Evolutionary conservation across 2,329 filamentous ascomycete species (phyloP), one percentile per base, ranked within the genome.

Genomic region (Cladophialophora carrionii): DNA sequence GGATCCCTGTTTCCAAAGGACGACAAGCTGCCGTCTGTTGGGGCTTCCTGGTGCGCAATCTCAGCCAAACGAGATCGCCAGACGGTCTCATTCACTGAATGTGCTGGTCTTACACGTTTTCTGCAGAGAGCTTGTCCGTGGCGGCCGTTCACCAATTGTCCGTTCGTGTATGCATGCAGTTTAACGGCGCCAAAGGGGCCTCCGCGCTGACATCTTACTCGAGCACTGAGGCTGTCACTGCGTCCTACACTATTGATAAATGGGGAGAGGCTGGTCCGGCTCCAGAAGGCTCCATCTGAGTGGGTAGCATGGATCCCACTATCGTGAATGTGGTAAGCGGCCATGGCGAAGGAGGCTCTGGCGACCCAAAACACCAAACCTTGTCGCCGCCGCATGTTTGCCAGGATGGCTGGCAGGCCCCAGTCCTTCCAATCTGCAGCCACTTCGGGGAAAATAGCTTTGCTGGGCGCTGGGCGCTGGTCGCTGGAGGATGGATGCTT

Each of bases 341-440:
- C 37, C 57, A 57, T 49, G 46, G 56, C 41, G 49, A 49, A 66
- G 65, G 65, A 67, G 65, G 65, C 65, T 67, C 61, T 61, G 46
- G 62, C 65, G 61, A 53, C 61, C 65, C 43, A 67, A 63, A 49
- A 48, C 49, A 51, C 53, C 52, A 41, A 63, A 57, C n/a, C 43
- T 52, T 59, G 56, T 63, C 51, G 59, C 56, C 8, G 55, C 48
- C 26, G 56, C 46, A 63, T 60, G 31, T 53, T 37, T 64, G 55
- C 61, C 53, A 64, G 64, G 64, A 67, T 67, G 65, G 65, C 65
- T 64, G 65, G 65, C 58, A 62, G 48, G 57, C 59, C 31, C 48
- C 48, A 43, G 63, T 49, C 63, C 51, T 51, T 43, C 56, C 62
- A 64, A 64, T 64, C 57, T 64, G 57, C 49, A 61, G 49, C 58